Evolutionary conservation across 352 stramenopile species (phyloP).

Genomic region (Pythium apleroticum): DNA sequence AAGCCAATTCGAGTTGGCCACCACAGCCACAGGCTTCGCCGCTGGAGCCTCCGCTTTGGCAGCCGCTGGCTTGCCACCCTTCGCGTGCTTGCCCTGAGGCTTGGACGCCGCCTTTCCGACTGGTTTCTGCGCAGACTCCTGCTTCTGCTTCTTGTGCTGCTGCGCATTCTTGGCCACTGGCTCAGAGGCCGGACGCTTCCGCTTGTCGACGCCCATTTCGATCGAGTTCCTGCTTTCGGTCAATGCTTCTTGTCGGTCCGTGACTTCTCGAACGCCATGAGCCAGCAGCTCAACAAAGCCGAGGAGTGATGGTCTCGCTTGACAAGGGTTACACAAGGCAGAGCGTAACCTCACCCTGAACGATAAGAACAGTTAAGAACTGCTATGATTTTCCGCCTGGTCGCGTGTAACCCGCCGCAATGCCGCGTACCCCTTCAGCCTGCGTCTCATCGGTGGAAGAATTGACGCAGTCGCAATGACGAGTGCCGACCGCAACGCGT

Average conservation of each 20-base stretch:
- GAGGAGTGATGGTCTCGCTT: slow-evolving; percentile 23
- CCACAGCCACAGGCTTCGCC: slow-evolving; percentile 26
- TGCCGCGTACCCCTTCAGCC: background rate
- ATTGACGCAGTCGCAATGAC: background rate
- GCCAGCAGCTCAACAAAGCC: slow-evolving; percentile 17
- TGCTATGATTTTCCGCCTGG: background rate
- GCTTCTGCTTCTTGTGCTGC: slow-evolving; percentile 31
- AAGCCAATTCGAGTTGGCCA: slow-evolving; percentile 70
- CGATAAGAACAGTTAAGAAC: background rate
- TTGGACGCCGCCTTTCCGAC: slow-evolving; percentile 10
- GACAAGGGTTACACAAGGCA: slow-evolving; percentile 8
- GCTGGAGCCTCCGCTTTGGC: slow-evolving; percentile 26
- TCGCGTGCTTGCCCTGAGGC: slow-evolving; percentile 4
- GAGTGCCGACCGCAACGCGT: background rate
- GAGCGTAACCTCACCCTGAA: background rate
- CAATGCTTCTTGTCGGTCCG: background rate
- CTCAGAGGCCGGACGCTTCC: slow-evolving; percentile 20
- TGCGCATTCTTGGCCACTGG: background rate
- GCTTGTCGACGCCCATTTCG: slow-evolving; percentile 22
- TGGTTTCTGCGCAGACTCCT: slow-evolving; percentile 7
- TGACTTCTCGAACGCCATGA: slow-evolving; percentile 22
- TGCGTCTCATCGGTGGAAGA: background rate
- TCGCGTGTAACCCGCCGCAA: background rate
- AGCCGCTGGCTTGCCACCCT: background rate
- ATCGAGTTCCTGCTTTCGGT: background rate